These are phyloP conservation scores for Suillus bovinus DNA, from an alignment of 768 basidiomycete genomes.

Conservation along the genomic window DNA sequence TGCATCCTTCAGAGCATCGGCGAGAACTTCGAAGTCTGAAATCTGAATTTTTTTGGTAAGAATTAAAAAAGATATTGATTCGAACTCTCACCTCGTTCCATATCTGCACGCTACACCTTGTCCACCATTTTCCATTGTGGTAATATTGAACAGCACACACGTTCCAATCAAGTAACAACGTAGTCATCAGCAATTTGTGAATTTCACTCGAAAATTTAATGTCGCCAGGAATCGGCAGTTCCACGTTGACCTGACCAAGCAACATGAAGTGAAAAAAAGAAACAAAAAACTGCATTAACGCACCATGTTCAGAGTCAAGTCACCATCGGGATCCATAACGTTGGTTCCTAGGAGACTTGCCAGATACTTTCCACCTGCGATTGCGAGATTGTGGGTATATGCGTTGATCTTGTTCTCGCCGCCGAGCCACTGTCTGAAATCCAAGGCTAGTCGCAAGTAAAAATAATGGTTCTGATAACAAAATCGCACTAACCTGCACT, in stretches of 20 bases:
- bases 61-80: neutral
- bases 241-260: slow-evolving; percentile 39
- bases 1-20: slow-evolving; percentile 28
- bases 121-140: slow-evolving; percentile 35
- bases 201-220: slow-evolving; percentile 23
- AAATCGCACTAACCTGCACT: slow-evolving; percentile 41
- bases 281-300: neutral
- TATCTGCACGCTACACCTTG: slow-evolving; percentile 31
- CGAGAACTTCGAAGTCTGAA: slow-evolving; percentile 33
- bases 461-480: neutral
- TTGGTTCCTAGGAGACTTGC: slow-evolving; percentile 61
- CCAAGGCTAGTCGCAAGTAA: slow-evolving; percentile 49
- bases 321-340: slow-evolving; percentile 59
- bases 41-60: slow-evolving; percentile 16
- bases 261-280: neutral
- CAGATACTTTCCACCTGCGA: slow-evolving; percentile 61
- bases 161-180: slow-evolving; percentile 24
- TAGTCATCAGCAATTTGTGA: slow-evolving; percentile 17
- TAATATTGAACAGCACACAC: slow-evolving; percentile 14
- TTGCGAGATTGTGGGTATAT: slow-evolving; percentile 70
- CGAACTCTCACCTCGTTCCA: slow-evolving; percentile 31
- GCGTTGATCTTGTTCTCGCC: slow-evolving; percentile 71
- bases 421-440: slow-evolving; percentile 73
- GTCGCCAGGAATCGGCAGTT: slow-evolving; percentile 35
- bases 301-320: slow-evolving; percentile 74